Conservation (phyloP, 1,284 basidiomycete genomes). For the Ganoderma sp. region DNA sequence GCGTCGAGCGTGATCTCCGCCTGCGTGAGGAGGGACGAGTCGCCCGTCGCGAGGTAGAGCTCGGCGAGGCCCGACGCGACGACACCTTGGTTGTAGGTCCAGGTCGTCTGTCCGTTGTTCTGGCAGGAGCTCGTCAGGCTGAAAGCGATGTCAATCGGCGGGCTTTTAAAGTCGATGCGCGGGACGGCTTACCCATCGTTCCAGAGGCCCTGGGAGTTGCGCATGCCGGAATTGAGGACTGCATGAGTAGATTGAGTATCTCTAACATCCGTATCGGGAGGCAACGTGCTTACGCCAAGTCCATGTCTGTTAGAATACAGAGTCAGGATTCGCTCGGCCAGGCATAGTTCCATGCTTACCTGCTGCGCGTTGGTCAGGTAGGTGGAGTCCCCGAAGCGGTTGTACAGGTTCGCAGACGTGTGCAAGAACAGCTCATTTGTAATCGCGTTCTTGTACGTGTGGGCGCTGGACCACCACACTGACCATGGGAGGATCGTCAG, state of each 20-base stretch:
- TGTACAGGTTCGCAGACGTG: slow-evolving; percentile 53
- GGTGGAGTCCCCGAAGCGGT: slow-evolving; percentile 44
- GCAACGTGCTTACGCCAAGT: slow-evolving; percentile 50
- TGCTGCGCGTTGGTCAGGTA: slow-evolving; percentile 56
- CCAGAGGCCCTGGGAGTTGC: slow-evolving; percentile 53
- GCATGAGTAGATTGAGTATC: slow-evolving; percentile 6
- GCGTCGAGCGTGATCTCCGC: slow-evolving; percentile 61
- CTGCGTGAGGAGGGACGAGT: slow-evolving; percentile 48
- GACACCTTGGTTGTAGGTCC: slow-evolving; percentile 63
- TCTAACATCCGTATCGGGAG: background rate
- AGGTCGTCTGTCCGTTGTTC: slow-evolving; percentile 60
- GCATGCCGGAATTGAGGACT: slow-evolving; percentile 56
- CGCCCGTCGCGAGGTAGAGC: slow-evolving; percentile 48
- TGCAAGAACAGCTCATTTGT: slow-evolving; percentile 61
- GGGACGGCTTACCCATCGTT: slow-evolving; percentile 48
- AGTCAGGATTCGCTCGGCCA: background rate
- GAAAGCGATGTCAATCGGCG: background rate
- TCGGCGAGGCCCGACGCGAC: slow-evolving; percentile 57
- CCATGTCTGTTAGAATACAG: slow-evolving; percentile 44
- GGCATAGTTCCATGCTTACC: slow-evolving; percentile 32
- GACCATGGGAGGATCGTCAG: background rate
- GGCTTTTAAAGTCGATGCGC: background rate
- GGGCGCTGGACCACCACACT: slow-evolving; percentile 63
- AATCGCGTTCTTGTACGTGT: slow-evolving; percentile 63
- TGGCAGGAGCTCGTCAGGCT: slow-evolving; percentile 40